Percentiles rank a stretch among this genome's conserved stretches.
Conservation (phyloP, 495 filamentous ascomycete species). For the Trichoderma reesei region DNA sequence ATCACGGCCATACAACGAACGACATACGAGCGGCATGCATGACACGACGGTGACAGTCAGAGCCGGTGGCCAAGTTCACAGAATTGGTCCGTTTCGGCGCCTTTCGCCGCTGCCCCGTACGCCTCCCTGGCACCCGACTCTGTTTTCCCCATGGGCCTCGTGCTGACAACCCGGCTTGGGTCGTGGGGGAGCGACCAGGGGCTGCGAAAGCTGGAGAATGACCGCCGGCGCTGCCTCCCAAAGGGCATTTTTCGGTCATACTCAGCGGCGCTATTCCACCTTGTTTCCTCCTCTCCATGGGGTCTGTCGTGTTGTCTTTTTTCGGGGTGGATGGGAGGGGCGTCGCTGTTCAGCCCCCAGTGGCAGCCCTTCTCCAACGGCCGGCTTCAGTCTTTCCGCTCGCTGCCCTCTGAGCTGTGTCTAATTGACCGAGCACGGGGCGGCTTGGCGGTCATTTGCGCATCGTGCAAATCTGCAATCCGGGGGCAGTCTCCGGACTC, state of each 20-base stretch:
- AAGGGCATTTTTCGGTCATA: conserved; percentile 7
- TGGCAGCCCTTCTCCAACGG: not conserved
- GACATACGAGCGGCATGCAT: too few species aligned
- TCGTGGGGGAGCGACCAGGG: conserved; percentile 1
- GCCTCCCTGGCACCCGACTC: not conserved
- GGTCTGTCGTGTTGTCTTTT: too few species aligned
- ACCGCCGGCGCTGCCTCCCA: conserved; percentile 7
- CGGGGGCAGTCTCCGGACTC: not conserved
- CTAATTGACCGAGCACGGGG: conserved; percentile 1
- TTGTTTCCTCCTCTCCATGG: not conserved
- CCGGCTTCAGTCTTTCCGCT: not conserved
- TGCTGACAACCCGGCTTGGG: not conserved
- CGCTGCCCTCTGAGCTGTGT: too few species aligned
- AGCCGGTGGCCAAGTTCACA: too few species aligned
- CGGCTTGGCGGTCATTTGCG: not conserved
- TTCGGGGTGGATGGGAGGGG: not conserved
- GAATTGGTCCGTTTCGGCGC: not conserved
- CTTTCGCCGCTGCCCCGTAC: not conserved
- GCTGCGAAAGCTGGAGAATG: not conserved
- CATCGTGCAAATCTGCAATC: not conserved
- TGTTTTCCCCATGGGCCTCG: conserved; percentile 5
- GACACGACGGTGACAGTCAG: too few species aligned
- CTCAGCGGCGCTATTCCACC: conserved; percentile 3
- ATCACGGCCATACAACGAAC: too few species aligned
- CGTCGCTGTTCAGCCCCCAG: not conserved